Evolutionary conservation across 1,139 yeast genomes (phyloP), one percentile per base, ranked within the genome.

Genomic region (Debaryomyces psychrophilus): DNA sequence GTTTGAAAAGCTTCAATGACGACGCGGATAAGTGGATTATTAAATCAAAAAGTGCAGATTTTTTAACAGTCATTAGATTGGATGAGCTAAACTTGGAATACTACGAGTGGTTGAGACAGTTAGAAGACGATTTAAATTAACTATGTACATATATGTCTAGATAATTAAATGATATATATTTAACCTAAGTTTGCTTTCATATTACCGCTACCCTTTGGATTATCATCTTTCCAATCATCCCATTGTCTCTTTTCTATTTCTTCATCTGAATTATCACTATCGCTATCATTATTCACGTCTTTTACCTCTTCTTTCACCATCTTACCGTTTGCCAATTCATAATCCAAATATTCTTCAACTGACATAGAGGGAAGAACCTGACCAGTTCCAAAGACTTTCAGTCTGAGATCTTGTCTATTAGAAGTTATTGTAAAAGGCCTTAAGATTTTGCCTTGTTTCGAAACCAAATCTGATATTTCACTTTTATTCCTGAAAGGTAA

Each of bases 291-390:
- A 25, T 53, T 52, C 36, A 54, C 45, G 48, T 68, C 64, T 41
- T 66, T 65, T 28, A 59, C 73, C 44, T 79, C 82, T 20, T 82
- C 80, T 44, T 79, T 72, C 40, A 80, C 69, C 79, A 87, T 85
- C 46, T 92, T 90, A 2, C 97, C 97, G 57, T 87, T 83, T 12
- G 84, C 83, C 55, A 87, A 72, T 61, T 93, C 99, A 57, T 88
- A 83, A 45, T 90, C 96, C 44, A 93, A 73, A 53, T 87, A 86
- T 57, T 93, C 97, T 54, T 93, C 99, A 0, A 95, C 93, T 0
- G 96, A 75, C 96, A 95, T 90, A 0, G 97, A 89, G 1, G 99
- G 99, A 33, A 93, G 73, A 31, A 80, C 83, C 65, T 93, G 98
- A 0, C 98, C 99, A 1, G 96, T 89, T 1, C 98, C 97, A 59